Evolutionary conservation across 345 rosid species (phyloP), one percentile per base, ranked within the genome.

Genomic region (Eucalyptus marginata): DNA sequence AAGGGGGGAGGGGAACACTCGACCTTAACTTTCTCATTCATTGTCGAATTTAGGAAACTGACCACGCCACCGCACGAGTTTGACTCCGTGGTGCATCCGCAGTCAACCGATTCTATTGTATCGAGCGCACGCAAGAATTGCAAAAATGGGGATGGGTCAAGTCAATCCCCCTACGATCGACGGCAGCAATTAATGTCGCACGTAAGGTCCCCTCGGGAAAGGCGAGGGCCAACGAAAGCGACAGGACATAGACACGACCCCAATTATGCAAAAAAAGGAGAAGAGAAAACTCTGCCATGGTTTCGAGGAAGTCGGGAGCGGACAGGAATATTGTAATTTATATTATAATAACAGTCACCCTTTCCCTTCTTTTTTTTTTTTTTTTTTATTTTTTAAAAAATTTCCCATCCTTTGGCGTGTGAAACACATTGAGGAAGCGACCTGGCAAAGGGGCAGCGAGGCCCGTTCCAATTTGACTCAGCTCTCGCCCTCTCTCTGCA

Each of bases 341-440:
- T 56, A 56, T 24, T 64, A 29, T n/a, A 14, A 64, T n/a, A 64
- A n/a, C 33, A 64, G 1, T 24, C 14, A 6, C 31, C 33, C 4
- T 27, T 59, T 27, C 4, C 17, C n/a, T n/a, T n/a, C 33, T 27
- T 13, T 62, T 13, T 13, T 29, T 3, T n/a, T 12, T 13, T 25
- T 51, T 51, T 9, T 20, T 20, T 8, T 20, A 4, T 9, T 0
- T 3, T 4, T 27, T 11, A 27, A 0, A 3, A 40, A 49, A 22
- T 10, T 56, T 56, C 12, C 62, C 62, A 10, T 16, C 33, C 68
- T 27, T 62, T 29, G 68, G 68, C 68, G 68, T 62, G 68, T 13
- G 33, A 62, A 62, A 62, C n/a, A 62, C 68, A 62, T 27, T 13
- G 68, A 62, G 68, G 33, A 62, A 62, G 68, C 17, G 33, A 62